A percentile compares a stretch with the other conserved stretches of the same genome.
Evolutionary conservation across 257 asterid genomes (phyloP).

Genomic region (Plantago elongata): DNA sequence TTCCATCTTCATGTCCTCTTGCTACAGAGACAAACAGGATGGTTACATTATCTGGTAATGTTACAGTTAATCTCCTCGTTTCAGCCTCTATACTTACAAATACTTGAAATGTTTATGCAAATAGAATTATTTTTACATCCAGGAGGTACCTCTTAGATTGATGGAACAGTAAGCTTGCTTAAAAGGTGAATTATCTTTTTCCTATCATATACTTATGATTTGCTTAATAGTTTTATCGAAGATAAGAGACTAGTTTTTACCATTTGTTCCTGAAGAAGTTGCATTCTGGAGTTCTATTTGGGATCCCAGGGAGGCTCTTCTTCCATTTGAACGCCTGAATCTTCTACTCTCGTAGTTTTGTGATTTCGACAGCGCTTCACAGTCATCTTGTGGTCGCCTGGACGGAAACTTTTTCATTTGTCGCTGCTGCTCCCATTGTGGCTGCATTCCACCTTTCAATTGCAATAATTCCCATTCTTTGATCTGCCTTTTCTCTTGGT

Average conservation of each 20-base stretch:
- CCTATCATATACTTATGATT: too few species aligned
- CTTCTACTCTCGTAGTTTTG: conserved; percentile 37
- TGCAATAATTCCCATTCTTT: conserved; percentile 40
- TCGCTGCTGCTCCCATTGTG: conserved; percentile 33
- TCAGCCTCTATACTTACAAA: too few species aligned
- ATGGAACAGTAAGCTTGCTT: too few species aligned
- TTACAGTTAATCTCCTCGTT: too few species aligned
- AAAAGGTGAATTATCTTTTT: too few species aligned
- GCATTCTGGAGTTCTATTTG: conserved; percentile 39
- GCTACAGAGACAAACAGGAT: conserved; percentile 18
- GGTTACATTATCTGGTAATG: background rate
- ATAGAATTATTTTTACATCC: too few species aligned
- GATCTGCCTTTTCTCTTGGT: conserved; percentile 46
- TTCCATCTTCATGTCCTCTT: conserved; percentile 36
- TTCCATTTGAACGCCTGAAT: conserved; percentile 30
- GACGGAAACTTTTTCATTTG: conserved; percentile 38
- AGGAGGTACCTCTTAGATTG: too few species aligned
- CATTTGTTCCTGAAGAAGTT: conserved; percentile 28
- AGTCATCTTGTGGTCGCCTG: conserved; percentile 31
- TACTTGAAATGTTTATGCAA: too few species aligned
- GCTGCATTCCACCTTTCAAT: conserved; percentile 36
- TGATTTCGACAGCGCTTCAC: conserved; percentile 34
- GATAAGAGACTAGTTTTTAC: conserved; percentile 18
- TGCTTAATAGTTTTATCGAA: background rate
- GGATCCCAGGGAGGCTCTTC: conserved; percentile 65